Conservation (phyloP, 805 yeast species). For the Monosporozyma solicola region DNA sequence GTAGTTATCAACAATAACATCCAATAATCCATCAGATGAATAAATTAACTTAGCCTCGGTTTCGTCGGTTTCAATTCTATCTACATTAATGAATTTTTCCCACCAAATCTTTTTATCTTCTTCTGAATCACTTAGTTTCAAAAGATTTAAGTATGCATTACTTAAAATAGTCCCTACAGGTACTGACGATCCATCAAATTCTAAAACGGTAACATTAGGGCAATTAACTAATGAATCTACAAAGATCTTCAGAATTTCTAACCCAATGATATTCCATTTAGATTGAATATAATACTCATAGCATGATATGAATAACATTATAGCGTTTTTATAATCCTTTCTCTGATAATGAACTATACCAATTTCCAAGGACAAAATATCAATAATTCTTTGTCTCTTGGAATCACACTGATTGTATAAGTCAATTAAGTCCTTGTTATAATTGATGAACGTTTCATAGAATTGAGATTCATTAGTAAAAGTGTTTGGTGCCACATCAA, state of each 20-base stretch:
- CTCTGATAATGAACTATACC: constrained; percentile 59
- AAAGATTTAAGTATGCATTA: constrained; percentile 24
- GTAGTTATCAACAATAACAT: constrained; percentile 5
- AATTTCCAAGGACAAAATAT: constrained; percentile 66
- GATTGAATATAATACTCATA: constrained; percentile 56
- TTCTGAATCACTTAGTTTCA: constrained; percentile 13
- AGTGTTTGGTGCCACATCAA: constrained; percentile 9
- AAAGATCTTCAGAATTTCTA: constrained; percentile 54
- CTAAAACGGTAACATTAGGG: constrained; percentile 11
- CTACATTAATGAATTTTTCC: constrained; percentile 19
- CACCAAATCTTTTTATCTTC: constrained; percentile 19
- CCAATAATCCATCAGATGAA: constrained; percentile 19
- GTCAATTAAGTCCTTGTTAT: constrained; percentile 38
- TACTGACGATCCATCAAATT: constrained; percentile 20
- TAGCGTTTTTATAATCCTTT: constrained; percentile 50
- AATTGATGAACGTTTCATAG: constrained; percentile 35
- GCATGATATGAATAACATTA: constrained; percentile 54
- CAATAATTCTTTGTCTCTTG: constrained; percentile 53
- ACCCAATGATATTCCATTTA: constrained; percentile 71
- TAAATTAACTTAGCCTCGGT: constrained; percentile 11
- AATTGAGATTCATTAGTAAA: constrained; percentile 15
- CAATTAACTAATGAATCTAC: constrained; percentile 50
- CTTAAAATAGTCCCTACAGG: constrained; percentile 21
- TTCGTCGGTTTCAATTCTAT: constrained; percentile 7
- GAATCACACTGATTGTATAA: constrained; percentile 13